These are phyloP conservation scores for Backusella sp. DNA, from an alignment of 192 early-diverging fungal genomes.

Conservation along the genomic window DNA sequence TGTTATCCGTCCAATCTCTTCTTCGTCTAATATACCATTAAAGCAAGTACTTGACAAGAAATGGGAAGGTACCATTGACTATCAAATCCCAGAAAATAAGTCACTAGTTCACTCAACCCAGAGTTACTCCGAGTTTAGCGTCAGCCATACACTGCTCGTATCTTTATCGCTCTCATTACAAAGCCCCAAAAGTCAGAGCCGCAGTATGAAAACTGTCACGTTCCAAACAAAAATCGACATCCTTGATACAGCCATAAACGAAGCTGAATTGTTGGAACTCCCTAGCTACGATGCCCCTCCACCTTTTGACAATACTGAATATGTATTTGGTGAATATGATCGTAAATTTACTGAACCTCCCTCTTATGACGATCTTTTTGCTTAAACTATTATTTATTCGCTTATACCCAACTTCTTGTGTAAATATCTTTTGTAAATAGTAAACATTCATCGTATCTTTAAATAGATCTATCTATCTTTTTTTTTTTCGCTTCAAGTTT, in stretches of 20 bases:
- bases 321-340: slow-evolving; percentile 13
- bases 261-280: neutral
- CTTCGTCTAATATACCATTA: neutral
- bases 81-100: neutral
- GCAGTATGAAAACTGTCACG: neutral
- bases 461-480: neutral
- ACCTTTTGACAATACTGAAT: slow-evolving; percentile 10
- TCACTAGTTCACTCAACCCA: slow-evolving; percentile 7
- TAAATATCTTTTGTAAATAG: neutral
- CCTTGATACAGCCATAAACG: neutral
- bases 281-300: slow-evolving; percentile 9
- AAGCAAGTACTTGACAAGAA: neutral
- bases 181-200: neutral
- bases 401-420: neutral
- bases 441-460: neutral
- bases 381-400: neutral
- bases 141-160: slow-evolving; percentile 2
- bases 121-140: neutral
- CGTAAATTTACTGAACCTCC: slow-evolving; percentile 12
- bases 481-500: neutral
- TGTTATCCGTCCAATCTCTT: neutral
- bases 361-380: neutral
- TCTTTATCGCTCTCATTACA: neutral
- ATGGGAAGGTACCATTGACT: neutral
- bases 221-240: slow-evolving; percentile 10